A percentile compares a stretch with the other conserved stretches of the same genome.
Evolutionary conservation across 768 basidiomycete species (phyloP).

Genomic region (Agrocybe praecox): DNA sequence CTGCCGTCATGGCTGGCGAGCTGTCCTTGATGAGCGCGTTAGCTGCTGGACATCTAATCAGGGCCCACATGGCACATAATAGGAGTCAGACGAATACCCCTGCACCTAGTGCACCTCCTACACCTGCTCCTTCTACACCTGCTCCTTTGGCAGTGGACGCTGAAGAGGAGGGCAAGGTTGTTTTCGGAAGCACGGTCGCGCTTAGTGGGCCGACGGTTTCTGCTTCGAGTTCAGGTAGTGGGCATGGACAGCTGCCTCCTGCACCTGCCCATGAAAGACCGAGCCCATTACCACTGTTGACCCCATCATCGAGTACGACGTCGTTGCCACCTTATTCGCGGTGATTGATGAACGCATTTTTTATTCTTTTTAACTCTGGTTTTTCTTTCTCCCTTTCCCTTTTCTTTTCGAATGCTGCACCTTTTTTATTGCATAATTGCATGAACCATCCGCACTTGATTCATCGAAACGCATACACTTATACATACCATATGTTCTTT

Average conservation of each 20-base stretch:
- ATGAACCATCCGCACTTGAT: too few species aligned
- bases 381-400: not conserved
- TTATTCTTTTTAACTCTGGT: not conserved
- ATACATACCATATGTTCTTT: not conserved
- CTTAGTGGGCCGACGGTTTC: not conserved
- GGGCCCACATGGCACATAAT: slow-evolving; percentile 93
- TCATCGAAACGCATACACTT: not conserved
- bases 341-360: slow-evolving; percentile 10
- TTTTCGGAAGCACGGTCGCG: slow-evolving; percentile 6
- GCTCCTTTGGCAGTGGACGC: slow-evolving; percentile 17
- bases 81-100: slow-evolving; percentile 84
- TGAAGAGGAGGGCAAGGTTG: slow-evolving; percentile 1
- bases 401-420: not conserved
- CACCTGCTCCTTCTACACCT: slow-evolving; percentile 59
- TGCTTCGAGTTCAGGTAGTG: not conserved
- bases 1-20: slow-evolving; percentile 98
- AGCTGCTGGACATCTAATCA: slow-evolving; percentile 92
- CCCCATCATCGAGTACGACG: slow-evolving; percentile 17
- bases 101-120: slow-evolving; percentile 58
- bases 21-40: slow-evolving; percentile 89
- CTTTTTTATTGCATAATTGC: not conserved
- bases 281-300: slow-evolving; percentile 7
- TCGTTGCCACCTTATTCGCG: slow-evolving; percentile 18
- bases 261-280: not conserved
- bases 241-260: not conserved